phyloP scores from a whole-genome alignment of 2,329 filamentous ascomycete species.

The Colletotrichum horii region DNA sequence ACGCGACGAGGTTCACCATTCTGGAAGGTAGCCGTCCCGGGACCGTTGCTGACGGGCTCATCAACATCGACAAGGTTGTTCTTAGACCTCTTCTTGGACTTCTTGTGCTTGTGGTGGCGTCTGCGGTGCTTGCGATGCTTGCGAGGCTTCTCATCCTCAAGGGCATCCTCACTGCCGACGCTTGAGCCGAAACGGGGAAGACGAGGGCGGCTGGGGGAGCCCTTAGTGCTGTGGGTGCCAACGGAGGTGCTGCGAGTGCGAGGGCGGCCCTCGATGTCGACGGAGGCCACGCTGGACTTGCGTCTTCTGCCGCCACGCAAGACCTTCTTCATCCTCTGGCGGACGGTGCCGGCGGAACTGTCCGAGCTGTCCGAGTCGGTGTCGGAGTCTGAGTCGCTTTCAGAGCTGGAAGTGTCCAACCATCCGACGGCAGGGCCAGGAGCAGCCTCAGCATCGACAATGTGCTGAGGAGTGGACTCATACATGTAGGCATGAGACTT shows the following conservation, averaged over 20 bases:
- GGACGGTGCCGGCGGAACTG: conserved; percentile 65
- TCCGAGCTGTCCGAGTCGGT: conserved; percentile 72
- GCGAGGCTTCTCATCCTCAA: conserved; percentile 48
- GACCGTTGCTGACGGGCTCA: conserved; percentile 35
- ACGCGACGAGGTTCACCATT: conserved; percentile 58
- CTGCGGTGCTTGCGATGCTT: conserved; percentile 40
- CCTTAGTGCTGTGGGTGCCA: conserved; percentile 41
- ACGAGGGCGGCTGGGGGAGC: conserved; percentile 39
- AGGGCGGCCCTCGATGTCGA: conserved; percentile 52
- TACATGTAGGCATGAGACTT: conserved; percentile 94
- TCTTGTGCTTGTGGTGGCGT: conserved; percentile 43
- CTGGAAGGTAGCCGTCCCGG: conserved; percentile 24
- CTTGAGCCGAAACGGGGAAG: conserved; percentile 40
- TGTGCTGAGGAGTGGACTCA: conserved; percentile 87
- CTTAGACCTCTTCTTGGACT: conserved; percentile 50
- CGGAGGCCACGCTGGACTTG: conserved; percentile 78
- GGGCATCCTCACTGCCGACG: conserved; percentile 47
- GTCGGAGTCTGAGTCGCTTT: conserved; percentile 62
- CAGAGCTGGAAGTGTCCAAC: conserved; percentile 72
- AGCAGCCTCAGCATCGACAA: conserved; percentile 89
- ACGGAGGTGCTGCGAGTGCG: conserved; percentile 47
- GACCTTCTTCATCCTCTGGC: conserved; percentile 76
- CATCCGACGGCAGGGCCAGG: conserved; percentile 85
- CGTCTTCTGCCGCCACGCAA: conserved; percentile 73
- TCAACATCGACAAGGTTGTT: conserved; percentile 33